Evolutionary conservation across 2,329 filamentous ascomycete species (phyloP), one percentile per base, ranked within the genome.

Genomic region (Fusarium robinianum): DNA sequence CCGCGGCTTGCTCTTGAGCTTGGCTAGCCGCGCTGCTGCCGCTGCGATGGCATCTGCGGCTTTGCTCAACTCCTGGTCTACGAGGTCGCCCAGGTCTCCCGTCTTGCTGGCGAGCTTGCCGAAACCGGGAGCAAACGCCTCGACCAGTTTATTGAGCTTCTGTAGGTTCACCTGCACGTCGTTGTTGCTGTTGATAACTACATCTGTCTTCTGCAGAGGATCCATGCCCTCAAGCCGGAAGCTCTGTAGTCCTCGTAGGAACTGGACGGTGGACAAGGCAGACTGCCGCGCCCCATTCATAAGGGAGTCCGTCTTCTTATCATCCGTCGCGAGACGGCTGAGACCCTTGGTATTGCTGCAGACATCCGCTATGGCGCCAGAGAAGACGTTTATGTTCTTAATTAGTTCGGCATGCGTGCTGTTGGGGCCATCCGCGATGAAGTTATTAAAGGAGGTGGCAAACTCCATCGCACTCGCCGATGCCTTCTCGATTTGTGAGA

Each of bases 401-500:
- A 97, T 97, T 49, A 99, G 87, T 47, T 96, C 91, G 2, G 87
- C 82, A 63, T 96, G 90, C 8, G 84, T 85, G 65, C 88, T 90
- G 67, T 91, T 95, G 5, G 92, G 91, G 0, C 94, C 94, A 64
- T 99, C 94, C 6, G 92, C 94, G 61, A 99, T 95, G 68, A 95
- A 97, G 70, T 95, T 95, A 75, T 96, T 99, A 78, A 97, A 99
- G 0, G 94, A 86, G 0, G 92, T 97, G 2, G 92, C 94, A 69
- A 99, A 99, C 66, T 99, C 94, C 69, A 95, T 97, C 9, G 94
- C 90, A 55, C 85, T 95, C 8, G 90, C 84, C 6, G 91, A 94
- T 1, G 94, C 91, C 74, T 97, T 99, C 67, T 99, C 94, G 46
- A 97, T 91, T 67, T 97, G 92, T 2, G 92, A 97, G 36, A 99